Conservation (phyloP, 2,329 filamentous ascomycete genomes). For the Sarocladiaceae sp. region DNA sequence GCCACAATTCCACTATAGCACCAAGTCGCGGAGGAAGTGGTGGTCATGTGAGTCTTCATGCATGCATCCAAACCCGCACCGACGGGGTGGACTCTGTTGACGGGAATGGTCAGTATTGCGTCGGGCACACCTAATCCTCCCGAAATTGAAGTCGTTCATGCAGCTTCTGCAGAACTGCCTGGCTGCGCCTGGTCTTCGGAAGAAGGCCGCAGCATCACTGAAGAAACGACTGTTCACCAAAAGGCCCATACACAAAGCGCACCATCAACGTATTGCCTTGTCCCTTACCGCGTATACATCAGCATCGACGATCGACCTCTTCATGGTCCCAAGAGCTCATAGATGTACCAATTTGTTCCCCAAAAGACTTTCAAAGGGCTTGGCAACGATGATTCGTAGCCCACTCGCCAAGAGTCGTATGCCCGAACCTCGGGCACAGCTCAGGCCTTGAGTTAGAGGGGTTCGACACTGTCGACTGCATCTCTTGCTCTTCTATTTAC, state of each 20-base stretch:
- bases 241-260: no score
- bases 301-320: no score
- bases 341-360: no score
- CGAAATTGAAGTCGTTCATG: conserved; percentile 1
- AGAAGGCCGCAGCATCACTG: no score
- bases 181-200: neutral
- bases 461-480: no score
- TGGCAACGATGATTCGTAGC: neutral
- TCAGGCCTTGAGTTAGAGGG: no score
- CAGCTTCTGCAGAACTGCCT: neutral
- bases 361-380: no score
- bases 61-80: neutral
- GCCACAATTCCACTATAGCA: neutral
- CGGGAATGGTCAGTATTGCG: neutral
- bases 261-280: no score
- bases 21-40: neutral
- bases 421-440: neutral
- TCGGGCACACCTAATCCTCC: neutral
- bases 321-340: no score
- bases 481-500: no score
- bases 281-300: no score
- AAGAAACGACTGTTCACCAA: no score
- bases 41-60: neutral
- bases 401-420: neutral
- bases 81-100: neutral